Conservation (phyloP, 75 land plant genomes). For the Azolla pinnata region DNA sequence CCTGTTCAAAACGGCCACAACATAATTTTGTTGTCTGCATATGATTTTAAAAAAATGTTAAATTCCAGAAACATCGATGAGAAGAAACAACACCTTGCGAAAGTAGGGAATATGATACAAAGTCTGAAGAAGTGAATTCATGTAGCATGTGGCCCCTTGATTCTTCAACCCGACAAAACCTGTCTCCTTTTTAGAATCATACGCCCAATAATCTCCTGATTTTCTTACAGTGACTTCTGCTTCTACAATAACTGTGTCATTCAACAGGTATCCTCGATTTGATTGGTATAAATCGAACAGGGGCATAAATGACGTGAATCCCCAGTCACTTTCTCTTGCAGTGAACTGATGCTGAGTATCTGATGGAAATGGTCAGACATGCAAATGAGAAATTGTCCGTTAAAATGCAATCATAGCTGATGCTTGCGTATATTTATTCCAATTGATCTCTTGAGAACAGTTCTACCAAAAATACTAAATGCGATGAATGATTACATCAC, state of each 20-base stretch:
- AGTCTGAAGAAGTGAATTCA: conserved; percentile 71
- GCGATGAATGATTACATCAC: no score
- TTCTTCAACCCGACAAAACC: conserved; percentile 90
- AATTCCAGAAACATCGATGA: no score
- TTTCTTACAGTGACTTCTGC: conserved; percentile 64
- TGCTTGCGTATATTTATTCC: neutral
- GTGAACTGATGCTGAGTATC: conserved; percentile 92
- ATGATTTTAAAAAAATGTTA: no score
- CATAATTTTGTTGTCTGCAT: no score
- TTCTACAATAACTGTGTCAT: conserved; percentile 62
- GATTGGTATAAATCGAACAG: conserved; percentile 75
- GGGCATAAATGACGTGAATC: conserved; percentile 95
- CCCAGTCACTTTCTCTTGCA: conserved; percentile 93
- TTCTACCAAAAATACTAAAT: no score
- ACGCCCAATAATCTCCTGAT: conserved; percentile 68
- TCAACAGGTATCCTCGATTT: conserved; percentile 55
- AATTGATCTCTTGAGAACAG: neutral
- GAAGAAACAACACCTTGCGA: conserved; percentile 48
- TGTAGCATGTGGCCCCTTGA: conserved; percentile 89
- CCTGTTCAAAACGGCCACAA: conserved; percentile 10
- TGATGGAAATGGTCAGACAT: conserved; percentile 20
- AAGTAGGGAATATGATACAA: conserved; percentile 88
- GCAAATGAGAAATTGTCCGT: neutral
- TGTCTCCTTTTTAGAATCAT: conserved; percentile 83
- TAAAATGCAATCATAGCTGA: neutral